Percentiles rank a stretch among this genome's conserved stretches.
Conservation (phyloP, 2,329 filamentous ascomycete species). For the Fusarium sp. region DNA sequence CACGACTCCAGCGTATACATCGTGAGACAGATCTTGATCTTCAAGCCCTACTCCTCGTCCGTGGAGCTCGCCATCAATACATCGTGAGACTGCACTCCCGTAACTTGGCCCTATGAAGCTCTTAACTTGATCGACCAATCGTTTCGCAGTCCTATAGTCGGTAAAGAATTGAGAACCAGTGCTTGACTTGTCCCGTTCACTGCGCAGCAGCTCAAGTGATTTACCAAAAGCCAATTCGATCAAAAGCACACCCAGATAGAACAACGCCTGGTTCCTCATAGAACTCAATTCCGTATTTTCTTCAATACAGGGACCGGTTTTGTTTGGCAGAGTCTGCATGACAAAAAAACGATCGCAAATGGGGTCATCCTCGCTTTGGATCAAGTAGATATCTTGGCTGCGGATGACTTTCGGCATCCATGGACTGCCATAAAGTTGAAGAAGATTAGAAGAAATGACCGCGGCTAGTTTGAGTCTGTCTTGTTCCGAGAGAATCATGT, state of each 20-base stretch:
- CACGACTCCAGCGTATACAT: background rate
- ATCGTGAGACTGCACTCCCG: background rate
- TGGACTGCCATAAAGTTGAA: background rate
- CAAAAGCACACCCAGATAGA: background rate
- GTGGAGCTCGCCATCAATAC: background rate
- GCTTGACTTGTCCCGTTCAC: background rate
- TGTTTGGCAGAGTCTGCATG: background rate
- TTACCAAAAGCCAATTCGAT: background rate
- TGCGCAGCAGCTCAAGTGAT: fast-evolving
- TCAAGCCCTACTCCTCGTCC: background rate
- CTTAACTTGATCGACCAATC: background rate
- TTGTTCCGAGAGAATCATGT: background rate
- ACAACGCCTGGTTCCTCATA: background rate
- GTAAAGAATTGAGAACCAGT: background rate
- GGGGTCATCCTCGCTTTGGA: background rate
- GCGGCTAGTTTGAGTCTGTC: background rate
- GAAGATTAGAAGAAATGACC: background rate
- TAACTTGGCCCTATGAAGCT: background rate
- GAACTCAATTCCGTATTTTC: background rate
- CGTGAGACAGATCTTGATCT: background rate
- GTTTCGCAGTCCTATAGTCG: background rate
- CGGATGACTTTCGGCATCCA: background rate
- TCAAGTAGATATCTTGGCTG: background rate
- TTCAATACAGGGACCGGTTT: background rate
- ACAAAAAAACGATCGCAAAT: background rate